Conservation (phyloP, 2,329 filamentous ascomycete genomes). For the Elsinoe fawcettii region DNA sequence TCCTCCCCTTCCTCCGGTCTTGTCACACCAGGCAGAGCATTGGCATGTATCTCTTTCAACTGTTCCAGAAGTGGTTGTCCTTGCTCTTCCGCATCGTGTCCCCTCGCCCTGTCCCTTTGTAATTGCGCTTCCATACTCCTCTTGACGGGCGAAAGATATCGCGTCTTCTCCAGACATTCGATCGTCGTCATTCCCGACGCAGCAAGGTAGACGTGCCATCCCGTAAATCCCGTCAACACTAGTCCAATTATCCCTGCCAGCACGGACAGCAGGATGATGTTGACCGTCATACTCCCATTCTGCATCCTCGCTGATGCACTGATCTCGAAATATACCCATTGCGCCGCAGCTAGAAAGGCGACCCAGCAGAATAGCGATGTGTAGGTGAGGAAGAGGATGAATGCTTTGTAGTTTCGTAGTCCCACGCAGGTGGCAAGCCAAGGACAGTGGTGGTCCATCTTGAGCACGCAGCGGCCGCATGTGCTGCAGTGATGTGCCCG, state of each 20-base stretch:
- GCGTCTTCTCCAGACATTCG: constrained; percentile 89
- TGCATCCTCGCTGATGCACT: constrained; percentile 64
- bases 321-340: constrained; percentile 82
- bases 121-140: constrained; percentile 61
- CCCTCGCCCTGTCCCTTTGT: constrained; percentile 25
- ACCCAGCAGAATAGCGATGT: constrained; percentile 78
- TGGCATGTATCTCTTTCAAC: constrained; percentile 72
- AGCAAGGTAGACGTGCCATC: constrained; percentile 82
- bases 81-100: constrained; percentile 19
- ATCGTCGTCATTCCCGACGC: constrained; percentile 82
- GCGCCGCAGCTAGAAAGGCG: constrained; percentile 65
- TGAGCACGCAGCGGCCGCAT: constrained; percentile 86
- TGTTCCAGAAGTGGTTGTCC: constrained; percentile 53
- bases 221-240: constrained; percentile 80
- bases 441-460: constrained; percentile 99
- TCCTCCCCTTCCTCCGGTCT: constrained; percentile 74
- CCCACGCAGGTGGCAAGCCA: constrained; percentile 97
- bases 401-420: constrained; percentile 89
- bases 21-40: constrained; percentile 70
- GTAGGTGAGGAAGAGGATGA: constrained; percentile 86
- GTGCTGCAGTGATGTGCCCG: constrained; percentile 95
- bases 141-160: constrained; percentile 76
- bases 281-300: constrained; percentile 67
- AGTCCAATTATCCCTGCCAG: constrained; percentile 85
- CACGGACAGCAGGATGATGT: constrained; percentile 81